Evolutionary conservation across 352 stramenopile species (phyloP).

Genomic region (Pythium dissotocum): DNA sequence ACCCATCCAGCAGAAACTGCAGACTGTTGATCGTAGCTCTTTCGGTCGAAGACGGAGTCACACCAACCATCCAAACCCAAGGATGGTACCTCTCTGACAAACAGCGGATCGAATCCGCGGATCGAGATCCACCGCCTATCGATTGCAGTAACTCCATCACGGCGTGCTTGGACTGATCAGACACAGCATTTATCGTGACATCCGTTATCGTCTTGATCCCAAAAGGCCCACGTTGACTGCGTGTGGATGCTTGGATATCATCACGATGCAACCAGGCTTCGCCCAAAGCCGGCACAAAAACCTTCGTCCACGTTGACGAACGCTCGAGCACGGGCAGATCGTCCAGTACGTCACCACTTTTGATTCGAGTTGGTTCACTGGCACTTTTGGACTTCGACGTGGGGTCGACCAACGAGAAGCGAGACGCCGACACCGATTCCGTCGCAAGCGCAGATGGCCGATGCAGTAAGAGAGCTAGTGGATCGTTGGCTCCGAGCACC

Average conservation of each 20-base stretch:
- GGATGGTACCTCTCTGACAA: no score
- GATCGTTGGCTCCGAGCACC: not conserved
- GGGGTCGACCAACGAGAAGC: not conserved
- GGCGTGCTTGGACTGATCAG: not conserved
- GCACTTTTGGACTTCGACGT: not conserved
- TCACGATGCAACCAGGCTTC: not conserved
- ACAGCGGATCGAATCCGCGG: no score
- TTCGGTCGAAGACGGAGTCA: no score
- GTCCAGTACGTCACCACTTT: not conserved
- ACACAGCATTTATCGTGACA: not conserved
- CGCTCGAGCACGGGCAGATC: not conserved
- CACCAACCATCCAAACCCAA: no score
- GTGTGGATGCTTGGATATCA: not conserved
- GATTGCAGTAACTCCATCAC: not conserved
- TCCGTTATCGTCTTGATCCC: not conserved
- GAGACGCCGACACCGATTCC: not conserved
- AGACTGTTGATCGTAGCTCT: not conserved
- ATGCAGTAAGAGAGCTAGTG: not conserved
- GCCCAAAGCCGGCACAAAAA: not conserved
- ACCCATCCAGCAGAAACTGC: not conserved
- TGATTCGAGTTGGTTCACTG: not conserved
- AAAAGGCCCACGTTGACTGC: not conserved
- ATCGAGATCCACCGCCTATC: no score
- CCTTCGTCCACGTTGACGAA: not conserved
- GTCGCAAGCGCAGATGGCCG: no score